These are phyloP conservation scores for Boletellus ananiceps DNA, from an alignment of 768 basidiomycete genomes.

Conservation along the genomic window DNA sequence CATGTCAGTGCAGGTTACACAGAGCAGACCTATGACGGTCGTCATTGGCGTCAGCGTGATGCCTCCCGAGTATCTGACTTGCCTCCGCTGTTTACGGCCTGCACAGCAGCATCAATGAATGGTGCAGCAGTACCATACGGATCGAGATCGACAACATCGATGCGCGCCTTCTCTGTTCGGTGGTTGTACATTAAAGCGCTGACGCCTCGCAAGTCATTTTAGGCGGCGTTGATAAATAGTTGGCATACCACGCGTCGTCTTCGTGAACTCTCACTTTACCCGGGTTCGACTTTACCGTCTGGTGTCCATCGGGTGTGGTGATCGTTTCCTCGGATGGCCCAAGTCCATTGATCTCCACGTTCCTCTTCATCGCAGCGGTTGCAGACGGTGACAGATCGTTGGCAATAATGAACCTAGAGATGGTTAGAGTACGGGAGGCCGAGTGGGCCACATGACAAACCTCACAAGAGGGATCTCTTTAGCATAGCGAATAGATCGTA, in stretches of 20 bases:
- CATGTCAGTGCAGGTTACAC: conserved; percentile 95
- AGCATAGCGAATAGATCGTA: conserved; percentile 94
- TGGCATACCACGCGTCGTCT: conserved; percentile 85
- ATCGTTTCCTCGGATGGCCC: conserved; percentile 31
- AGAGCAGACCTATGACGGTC: conserved; percentile 60
- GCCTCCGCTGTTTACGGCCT: conserved; percentile 86
- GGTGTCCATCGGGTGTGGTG: conserved; percentile 8
- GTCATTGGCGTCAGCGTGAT: background rate
- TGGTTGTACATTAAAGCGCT: conserved; percentile 91
- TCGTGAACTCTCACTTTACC: conserved; percentile 79
- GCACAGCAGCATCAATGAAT: conserved; percentile 93
- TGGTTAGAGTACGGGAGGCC: conserved; percentile 7
- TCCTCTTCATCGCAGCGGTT: conserved; percentile 78
- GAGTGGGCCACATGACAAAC: conserved; percentile 40
- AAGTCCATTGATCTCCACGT: conserved; percentile 78
- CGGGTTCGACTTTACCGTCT: conserved; percentile 14
- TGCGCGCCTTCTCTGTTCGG: conserved; percentile 63
- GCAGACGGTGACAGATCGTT: conserved; percentile 89
- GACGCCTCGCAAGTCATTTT: background rate
- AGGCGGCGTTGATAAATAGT: background rate
- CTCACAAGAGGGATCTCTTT: conserved; percentile 91
- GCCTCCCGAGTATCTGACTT: conserved; percentile 15
- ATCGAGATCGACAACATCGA: conserved; percentile 96
- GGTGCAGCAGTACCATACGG: conserved; percentile 97
- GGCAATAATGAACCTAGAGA: conserved; percentile 86